These are phyloP conservation scores for Iberis amara DNA, from an alignment of 441 rosid species.

Conservation along the genomic window DNA sequence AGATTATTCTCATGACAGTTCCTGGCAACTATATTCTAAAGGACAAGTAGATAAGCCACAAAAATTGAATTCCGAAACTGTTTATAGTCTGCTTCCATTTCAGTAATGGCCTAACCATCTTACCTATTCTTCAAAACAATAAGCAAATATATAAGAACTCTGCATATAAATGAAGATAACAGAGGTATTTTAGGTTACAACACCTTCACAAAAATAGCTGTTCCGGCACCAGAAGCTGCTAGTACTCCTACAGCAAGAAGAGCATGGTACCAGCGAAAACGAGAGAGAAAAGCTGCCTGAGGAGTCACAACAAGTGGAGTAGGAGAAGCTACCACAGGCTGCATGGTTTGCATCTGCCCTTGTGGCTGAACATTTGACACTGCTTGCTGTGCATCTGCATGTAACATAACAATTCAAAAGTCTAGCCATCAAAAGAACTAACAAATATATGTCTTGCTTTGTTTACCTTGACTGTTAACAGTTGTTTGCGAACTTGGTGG, in stretches of 20 bases:
- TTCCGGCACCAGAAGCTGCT: constrained; percentile 86
- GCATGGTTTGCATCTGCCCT: constrained; percentile 47
- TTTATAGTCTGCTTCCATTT: not conserved
- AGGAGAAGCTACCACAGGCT: constrained; percentile 40
- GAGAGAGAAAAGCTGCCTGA: constrained; percentile 33
- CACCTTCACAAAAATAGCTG: constrained; percentile 76
- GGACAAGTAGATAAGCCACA: constrained; percentile 5
- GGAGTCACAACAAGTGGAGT: constrained; percentile 43
- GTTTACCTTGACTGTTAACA: constrained; percentile 50
- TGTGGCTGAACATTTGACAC: constrained; percentile 51
- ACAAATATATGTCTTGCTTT: constrained; percentile 10
- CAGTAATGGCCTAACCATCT: too few relatives aligned
- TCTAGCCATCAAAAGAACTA: constrained; percentile 18
- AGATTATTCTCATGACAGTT: not conserved
- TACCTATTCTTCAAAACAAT: not conserved
- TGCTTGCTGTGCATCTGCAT: constrained; percentile 49
- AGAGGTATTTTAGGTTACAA: not conserved
- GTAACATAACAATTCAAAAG: constrained; percentile 19
- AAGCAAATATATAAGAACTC: not conserved
- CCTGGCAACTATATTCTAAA: not conserved
- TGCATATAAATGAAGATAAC: constrained; percentile 9
- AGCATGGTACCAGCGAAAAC: constrained; percentile 82
- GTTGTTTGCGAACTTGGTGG: constrained; percentile 67
- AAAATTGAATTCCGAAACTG: constrained; percentile 4
- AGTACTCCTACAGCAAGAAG: constrained; percentile 63